Evolutionary conservation across 2,329 filamentous ascomycete species (phyloP).

Genomic region (Fusarium circinatum): DNA sequence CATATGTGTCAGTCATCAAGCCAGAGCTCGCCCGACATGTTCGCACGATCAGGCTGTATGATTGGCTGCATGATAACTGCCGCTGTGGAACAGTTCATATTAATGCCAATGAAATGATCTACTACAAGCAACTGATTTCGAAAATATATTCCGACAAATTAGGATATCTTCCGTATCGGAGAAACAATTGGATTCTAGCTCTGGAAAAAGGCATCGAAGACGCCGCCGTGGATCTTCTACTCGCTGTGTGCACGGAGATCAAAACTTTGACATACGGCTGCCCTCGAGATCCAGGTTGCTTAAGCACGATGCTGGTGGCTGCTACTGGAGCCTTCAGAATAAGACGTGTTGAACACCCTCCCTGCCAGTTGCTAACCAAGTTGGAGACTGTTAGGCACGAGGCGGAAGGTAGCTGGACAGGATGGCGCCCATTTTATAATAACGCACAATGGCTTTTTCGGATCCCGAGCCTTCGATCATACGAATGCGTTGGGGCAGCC

Average conservation of each 20-base stretch:
- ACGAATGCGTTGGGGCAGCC: not conserved
- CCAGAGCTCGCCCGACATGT: not conserved
- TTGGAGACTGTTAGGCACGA: not conserved
- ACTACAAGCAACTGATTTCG: rapidly evolving
- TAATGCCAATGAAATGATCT: rapidly evolving
- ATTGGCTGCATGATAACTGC: rapidly evolving
- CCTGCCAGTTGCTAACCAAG: not conserved
- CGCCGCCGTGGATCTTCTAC: rapidly evolving
- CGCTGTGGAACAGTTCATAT: not conserved
- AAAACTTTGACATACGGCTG: not conserved
- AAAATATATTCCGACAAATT: rapidly evolving
- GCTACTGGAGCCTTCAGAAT: not conserved
- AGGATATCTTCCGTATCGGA: rapidly evolving
- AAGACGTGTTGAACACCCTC: rapidly evolving
- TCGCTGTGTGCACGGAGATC: not conserved
- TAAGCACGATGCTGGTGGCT: rapidly evolving
- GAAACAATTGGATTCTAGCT: rapidly evolving
- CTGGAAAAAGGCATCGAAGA: rapidly evolving
- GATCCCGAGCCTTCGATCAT: rapidly evolving
- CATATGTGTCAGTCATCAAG: not conserved
- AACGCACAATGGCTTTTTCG: not conserved
- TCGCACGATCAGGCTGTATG: not conserved
- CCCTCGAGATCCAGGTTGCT: not conserved
- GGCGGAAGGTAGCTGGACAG: rapidly evolving
- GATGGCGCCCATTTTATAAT: rapidly evolving